Conservation (phyloP, 306 rosid genomes). For the Castanea crenata region DNA sequence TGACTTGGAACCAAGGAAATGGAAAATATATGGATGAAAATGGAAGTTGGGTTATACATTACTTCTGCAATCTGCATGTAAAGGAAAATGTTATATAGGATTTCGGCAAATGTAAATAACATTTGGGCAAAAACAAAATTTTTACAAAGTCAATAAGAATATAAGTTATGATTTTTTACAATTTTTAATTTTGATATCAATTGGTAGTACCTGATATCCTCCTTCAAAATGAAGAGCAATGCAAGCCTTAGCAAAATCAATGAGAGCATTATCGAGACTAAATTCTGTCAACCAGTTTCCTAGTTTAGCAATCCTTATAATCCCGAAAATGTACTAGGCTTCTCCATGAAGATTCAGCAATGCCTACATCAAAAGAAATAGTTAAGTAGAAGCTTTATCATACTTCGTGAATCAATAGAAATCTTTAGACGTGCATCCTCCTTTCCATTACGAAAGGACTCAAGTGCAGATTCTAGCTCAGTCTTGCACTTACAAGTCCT, state of each 20-base stretch:
- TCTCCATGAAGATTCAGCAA: background rate
- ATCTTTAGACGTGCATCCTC: background rate
- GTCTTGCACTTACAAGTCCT: slow-evolving; percentile 53
- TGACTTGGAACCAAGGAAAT: too few relatives aligned
- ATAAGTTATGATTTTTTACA: too few relatives aligned
- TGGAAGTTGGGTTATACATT: too few relatives aligned
- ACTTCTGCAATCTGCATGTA: too few relatives aligned
- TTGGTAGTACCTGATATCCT: slow-evolving; percentile 62
- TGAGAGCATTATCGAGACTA: slow-evolving; percentile 39
- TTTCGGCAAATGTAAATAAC: too few relatives aligned
- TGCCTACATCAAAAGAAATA: background rate
- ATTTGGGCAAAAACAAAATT: too few relatives aligned
- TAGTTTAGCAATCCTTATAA: slow-evolving; percentile 39
- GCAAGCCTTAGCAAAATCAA: slow-evolving; percentile 63
- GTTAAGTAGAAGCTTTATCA: background rate
- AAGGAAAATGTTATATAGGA: too few relatives aligned
- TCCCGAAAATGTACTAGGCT: background rate
- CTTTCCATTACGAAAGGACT: background rate
- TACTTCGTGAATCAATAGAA: background rate
- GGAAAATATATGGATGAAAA: too few relatives aligned
- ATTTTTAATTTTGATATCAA: background rate
- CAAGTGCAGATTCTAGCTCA: slow-evolving; percentile 27
- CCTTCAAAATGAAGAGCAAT: slow-evolving; percentile 76
- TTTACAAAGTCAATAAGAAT: too few relatives aligned
- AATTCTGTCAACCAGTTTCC: slow-evolving; percentile 71